These are phyloP conservation scores for Crotalaria pallida DNA, from an alignment of 306 rosid species.

Conservation along the genomic window DNA sequence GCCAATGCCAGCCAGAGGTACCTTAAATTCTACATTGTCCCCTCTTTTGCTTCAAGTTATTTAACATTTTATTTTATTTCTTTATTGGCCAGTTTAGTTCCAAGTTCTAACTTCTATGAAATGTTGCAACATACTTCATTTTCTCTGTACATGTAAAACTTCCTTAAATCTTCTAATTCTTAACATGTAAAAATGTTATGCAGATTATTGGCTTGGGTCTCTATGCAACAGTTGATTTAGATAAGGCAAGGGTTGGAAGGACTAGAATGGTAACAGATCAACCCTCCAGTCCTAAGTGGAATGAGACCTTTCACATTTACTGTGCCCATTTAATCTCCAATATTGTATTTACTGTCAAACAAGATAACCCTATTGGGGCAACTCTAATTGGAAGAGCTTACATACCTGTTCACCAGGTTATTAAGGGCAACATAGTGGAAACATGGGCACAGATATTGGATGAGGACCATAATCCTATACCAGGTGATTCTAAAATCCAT, in stretches of 20 bases:
- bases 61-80: not conserved
- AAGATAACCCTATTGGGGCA: constrained; percentile 51
- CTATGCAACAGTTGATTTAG: constrained; percentile 82
- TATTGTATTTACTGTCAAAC: constrained; percentile 66
- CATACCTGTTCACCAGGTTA: constrained; percentile 45
- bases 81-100: not conserved
- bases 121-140: not conserved
- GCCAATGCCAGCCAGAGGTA: constrained; percentile 54
- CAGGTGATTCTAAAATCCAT: constrained; percentile 40
- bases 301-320: constrained; percentile 51
- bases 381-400: constrained; percentile 82
- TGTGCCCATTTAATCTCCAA: constrained; percentile 63
- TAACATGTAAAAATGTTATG: not conserved
- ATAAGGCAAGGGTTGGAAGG: constrained; percentile 53
- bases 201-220: constrained; percentile 43
- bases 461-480: constrained; percentile 34
- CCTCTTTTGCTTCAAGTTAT: not conserved
- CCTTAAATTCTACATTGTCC: not conserved
- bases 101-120: not conserved
- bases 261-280: constrained; percentile 36
- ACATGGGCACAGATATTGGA: constrained; percentile 47
- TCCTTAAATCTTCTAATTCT: not conserved
- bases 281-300: constrained; percentile 47
- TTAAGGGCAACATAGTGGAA: constrained; percentile 27
- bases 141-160: not conserved